Conservation (phyloP, 441 rosid species). For the Mallotus japonicus region DNA sequence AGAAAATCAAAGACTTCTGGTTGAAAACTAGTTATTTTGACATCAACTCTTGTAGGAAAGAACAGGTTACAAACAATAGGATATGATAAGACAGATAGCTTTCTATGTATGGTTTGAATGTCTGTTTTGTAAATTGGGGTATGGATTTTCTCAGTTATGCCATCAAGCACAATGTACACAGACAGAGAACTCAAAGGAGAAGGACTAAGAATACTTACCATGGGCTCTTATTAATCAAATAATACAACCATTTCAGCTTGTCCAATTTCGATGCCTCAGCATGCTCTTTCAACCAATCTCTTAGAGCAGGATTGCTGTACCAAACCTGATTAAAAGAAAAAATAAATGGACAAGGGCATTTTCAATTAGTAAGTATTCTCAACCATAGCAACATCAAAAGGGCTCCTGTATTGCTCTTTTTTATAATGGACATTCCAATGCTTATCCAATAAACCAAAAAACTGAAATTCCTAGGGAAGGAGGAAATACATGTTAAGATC, state of each 20-base stretch:
- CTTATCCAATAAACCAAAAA: neutral
- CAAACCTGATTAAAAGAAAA: conserved; percentile 54
- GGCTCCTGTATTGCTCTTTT: neutral
- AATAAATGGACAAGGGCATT: conserved; percentile 3
- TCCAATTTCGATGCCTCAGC: conserved; percentile 62
- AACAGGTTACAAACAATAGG: neutral
- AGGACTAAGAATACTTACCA: conserved; percentile 46
- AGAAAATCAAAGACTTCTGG: neutral
- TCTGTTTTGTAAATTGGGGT: neutral
- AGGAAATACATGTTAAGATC: neutral
- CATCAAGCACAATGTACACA: neutral
- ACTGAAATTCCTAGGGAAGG: neutral
- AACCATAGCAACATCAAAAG: conserved; percentile 2
- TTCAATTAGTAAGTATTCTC: conserved; percentile 3
- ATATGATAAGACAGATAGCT: neutral
- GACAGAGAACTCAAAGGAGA: conserved; percentile 1
- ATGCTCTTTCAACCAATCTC: conserved; percentile 81
- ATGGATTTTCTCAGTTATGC: neutral
- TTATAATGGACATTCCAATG: neutral
- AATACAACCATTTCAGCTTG: conserved; percentile 72
- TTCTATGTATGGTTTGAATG: neutral
- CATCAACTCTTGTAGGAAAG: neutral
- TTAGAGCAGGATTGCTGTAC: conserved; percentile 73
- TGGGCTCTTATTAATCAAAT: conserved; percentile 82
- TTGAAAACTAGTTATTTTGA: neutral